Percentiles rank a stretch among this genome's conserved stretches.
phyloP scores from a whole-genome alignment of 2,329 filamentous ascomycete species.

The Pyrenochaeta sp. region DNA sequence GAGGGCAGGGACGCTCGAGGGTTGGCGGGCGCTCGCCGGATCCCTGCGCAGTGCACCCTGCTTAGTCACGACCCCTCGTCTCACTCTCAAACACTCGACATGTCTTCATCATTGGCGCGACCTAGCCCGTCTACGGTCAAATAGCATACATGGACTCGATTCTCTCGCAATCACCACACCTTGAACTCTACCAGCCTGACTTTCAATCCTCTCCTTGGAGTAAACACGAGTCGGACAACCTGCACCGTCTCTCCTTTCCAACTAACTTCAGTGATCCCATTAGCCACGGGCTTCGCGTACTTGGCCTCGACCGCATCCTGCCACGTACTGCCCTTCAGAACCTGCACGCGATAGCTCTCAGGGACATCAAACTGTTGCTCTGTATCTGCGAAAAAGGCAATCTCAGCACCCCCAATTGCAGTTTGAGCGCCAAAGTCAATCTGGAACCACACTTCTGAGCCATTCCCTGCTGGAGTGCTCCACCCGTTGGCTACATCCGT shows the following conservation, averaged over 20 bases:
- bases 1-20: constrained; percentile 19
- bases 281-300: constrained; percentile 38
- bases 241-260: constrained; percentile 41
- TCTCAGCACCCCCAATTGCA: constrained; percentile 39
- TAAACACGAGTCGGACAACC: too few relatives aligned
- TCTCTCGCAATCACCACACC: too few relatives aligned
- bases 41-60: background rate
- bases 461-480: constrained; percentile 40
- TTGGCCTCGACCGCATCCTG: constrained; percentile 30
- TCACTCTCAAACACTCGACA: too few relatives aligned
- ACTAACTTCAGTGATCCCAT: constrained; percentile 46
- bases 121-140: too few relatives aligned
- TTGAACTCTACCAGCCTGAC: too few relatives aligned
- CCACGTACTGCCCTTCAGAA: constrained; percentile 34
- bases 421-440: constrained; percentile 47
- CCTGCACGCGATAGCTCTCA: constrained; percentile 38
- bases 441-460: constrained; percentile 45
- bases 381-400: constrained; percentile 47
- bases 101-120: too few relatives aligned
- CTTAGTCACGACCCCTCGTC: constrained; percentile 1
- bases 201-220: too few relatives aligned
- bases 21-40: constrained; percentile 20
- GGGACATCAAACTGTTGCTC: constrained; percentile 40
- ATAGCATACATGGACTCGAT: too few relatives aligned
- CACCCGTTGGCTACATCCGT: constrained; percentile 50